These are phyloP conservation scores for Neospermospora avenae DNA, from an alignment of 2,329 filamentous ascomycete species.

Conservation along the genomic window DNA sequence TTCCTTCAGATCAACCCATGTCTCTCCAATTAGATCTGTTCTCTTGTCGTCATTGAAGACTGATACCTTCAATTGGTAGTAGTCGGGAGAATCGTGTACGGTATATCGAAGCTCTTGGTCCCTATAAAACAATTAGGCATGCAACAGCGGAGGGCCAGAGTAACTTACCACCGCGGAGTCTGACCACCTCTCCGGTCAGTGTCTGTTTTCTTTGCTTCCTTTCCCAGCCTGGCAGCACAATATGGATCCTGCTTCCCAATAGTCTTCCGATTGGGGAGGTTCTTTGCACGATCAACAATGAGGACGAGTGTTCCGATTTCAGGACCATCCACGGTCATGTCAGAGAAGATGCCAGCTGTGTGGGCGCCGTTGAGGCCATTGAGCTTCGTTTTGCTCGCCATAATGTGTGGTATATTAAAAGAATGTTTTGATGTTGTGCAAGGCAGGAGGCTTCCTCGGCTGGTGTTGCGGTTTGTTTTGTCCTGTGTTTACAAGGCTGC, in stretches of 20 bases:
- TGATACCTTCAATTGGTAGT: slow-evolving; percentile 91
- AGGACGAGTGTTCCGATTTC: slow-evolving; percentile 90
- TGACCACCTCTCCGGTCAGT: slow-evolving; percentile 93
- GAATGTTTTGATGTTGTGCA: slow-evolving; percentile 5
- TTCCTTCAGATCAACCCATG: slow-evolving; percentile 78
- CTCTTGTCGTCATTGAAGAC: slow-evolving; percentile 98
- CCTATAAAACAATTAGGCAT: slow-evolving; percentile 51
- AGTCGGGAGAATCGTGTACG: slow-evolving; percentile 94
- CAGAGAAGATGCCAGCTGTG: slow-evolving; percentile 89
- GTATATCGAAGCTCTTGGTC: slow-evolving; percentile 95
- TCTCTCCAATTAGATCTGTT: slow-evolving; percentile 93
- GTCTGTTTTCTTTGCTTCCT: slow-evolving; percentile 95
- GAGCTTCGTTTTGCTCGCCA: slow-evolving; percentile 52
- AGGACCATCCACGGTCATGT: slow-evolving; percentile 90
- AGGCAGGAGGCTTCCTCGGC: not conserved
- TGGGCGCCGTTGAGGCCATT: slow-evolving; percentile 64
- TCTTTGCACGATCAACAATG: slow-evolving; percentile 93
- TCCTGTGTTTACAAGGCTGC: slow-evolving; percentile 17
- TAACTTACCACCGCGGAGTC: slow-evolving; percentile 83
- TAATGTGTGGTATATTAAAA: slow-evolving; percentile 29
- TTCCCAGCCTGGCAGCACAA: slow-evolving; percentile 87
- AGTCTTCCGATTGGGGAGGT: slow-evolving; percentile 91
- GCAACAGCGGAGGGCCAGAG: not conserved
- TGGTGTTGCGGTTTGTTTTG: slow-evolving; percentile 10
- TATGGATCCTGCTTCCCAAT: slow-evolving; percentile 99